Conservation (phyloP, 257 asterid species). For the Hygrophila difformis region DNA sequence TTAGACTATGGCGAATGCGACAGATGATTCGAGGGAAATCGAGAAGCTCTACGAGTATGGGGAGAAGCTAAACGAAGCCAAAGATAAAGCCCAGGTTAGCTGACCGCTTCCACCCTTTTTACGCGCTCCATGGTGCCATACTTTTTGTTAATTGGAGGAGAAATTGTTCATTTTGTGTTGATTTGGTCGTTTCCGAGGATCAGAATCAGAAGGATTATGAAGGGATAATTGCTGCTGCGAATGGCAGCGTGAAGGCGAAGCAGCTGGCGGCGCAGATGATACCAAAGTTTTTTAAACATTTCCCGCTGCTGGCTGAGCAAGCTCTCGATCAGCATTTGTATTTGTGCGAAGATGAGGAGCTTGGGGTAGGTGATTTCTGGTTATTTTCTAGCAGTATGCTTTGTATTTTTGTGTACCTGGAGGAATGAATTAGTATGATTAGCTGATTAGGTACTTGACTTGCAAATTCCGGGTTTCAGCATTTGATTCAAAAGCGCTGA, state of each 20-base stretch:
- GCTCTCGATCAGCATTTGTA: constrained; percentile 77
- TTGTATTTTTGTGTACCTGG: too few relatives aligned
- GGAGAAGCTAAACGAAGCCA: constrained; percentile 69
- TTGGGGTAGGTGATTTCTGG: constrained; percentile 43
- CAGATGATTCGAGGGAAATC: constrained; percentile 55
- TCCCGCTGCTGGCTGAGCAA: constrained; percentile 68
- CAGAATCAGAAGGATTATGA: constrained; percentile 73
- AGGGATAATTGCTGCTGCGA: constrained; percentile 71
- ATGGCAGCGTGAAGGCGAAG: constrained; percentile 82
- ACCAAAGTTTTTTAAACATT: constrained; percentile 76
- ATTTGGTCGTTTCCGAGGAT: constrained; percentile 9
- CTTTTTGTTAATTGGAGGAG: not conserved
- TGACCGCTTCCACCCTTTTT: not conserved
- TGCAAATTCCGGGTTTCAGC: constrained; percentile 1
- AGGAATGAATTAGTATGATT: too few relatives aligned
- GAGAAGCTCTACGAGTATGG: constrained; percentile 87
- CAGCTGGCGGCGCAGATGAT: constrained; percentile 90
- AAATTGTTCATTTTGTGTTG: not conserved
- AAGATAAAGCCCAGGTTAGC: constrained; percentile 70
- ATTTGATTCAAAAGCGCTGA: not conserved
- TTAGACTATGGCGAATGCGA: constrained; percentile 40
- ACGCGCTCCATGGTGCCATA: not conserved
- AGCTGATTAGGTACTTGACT: not conserved
- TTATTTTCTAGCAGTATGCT: not conserved
- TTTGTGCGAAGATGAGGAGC: constrained; percentile 80